These are phyloP conservation scores for Plasmodium relictum DNA, from an alignment of 169 alveolate species.

Conservation along the genomic window DNA sequence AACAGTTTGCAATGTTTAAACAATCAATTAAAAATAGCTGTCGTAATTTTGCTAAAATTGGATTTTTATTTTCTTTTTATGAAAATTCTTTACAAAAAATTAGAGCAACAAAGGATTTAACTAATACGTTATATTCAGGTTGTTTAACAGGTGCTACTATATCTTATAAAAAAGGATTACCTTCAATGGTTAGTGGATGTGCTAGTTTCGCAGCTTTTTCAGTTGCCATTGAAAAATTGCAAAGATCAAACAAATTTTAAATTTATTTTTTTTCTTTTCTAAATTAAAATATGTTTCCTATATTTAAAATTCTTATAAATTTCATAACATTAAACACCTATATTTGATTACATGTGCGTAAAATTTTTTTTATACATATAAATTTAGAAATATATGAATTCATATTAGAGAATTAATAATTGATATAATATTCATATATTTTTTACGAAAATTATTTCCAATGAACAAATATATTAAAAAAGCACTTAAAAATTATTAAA, in stretches of 20 bases:
- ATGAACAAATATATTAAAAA: too few species aligned
- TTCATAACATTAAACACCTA: background rate
- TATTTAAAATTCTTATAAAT: background rate
- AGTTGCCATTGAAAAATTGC: constrained; percentile 79
- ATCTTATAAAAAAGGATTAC: constrained; percentile 82
- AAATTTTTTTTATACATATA: too few species aligned
- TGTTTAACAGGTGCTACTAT: constrained; percentile 86
- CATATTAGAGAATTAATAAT: too few species aligned
- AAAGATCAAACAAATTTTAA: constrained; percentile 44
- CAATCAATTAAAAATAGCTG: constrained; percentile 66
- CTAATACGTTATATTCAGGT: constrained; percentile 84
- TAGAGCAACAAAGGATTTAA: constrained; percentile 81
- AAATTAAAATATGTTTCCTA: background rate
- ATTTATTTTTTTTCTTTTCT: constrained; percentile 14
- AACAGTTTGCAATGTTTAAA: constrained; percentile 64
- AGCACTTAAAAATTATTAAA: too few species aligned
- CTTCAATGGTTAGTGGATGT: constrained; percentile 81
- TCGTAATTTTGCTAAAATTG: constrained; percentile 49
- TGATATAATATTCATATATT: too few species aligned
- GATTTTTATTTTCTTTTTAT: constrained; percentile 44
- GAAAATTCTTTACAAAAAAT: constrained; percentile 76
- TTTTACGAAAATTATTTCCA: too few species aligned
- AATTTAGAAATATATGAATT: too few species aligned
- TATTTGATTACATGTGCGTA: background rate
- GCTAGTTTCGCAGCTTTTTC: constrained; percentile 86